phyloP scores from a whole-genome alignment of 495 filamentous ascomycete genomes.

The Rusavskia elegans region DNA sequence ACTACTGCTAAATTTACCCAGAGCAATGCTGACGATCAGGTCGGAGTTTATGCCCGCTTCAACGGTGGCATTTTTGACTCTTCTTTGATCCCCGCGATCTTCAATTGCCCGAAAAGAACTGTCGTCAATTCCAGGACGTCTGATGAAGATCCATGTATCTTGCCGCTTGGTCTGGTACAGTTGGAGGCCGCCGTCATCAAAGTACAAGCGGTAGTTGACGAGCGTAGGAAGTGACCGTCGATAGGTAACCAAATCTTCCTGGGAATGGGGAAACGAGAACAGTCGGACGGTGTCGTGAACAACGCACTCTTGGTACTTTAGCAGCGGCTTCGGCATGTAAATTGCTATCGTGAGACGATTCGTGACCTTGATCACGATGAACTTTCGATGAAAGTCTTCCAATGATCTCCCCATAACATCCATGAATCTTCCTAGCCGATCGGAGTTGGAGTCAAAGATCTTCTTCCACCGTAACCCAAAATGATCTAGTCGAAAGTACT shows the following conservation, averaged over 20 bases:
- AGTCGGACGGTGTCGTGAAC: conserved; percentile 28
- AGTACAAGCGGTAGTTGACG: conserved; percentile 28
- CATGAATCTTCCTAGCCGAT: conserved; percentile 26
- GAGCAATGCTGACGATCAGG: conserved; percentile 25
- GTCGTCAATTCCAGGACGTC: conserved; percentile 21
- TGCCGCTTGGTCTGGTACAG: conserved; percentile 24
- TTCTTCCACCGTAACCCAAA: conserved; percentile 28
- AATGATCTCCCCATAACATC: conserved; percentile 16
- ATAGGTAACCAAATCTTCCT: conserved; percentile 19
- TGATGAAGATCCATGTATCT: conserved; percentile 30
- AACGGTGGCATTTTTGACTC: conserved; percentile 21
- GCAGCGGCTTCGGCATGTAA: conserved; percentile 29
- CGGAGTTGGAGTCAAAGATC: conserved; percentile 21
- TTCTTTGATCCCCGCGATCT: conserved; percentile 18
- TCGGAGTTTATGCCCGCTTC: conserved; percentile 25
- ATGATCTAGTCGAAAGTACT: conserved; percentile 21
- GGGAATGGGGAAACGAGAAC: conserved; percentile 32
- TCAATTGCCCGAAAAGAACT: conserved; percentile 18
- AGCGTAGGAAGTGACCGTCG: conserved; percentile 25
- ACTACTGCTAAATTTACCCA: conserved; percentile 28
- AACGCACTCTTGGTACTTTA: conserved; percentile 18
- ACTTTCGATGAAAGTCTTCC: conserved; percentile 29
- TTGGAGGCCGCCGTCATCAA: conserved; percentile 25
- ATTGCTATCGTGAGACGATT: conserved; percentile 31
- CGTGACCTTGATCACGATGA: conserved; percentile 29